Conservation (phyloP, 1,284 basidiomycete genomes). For the Cerioporus squamosus region DNA sequence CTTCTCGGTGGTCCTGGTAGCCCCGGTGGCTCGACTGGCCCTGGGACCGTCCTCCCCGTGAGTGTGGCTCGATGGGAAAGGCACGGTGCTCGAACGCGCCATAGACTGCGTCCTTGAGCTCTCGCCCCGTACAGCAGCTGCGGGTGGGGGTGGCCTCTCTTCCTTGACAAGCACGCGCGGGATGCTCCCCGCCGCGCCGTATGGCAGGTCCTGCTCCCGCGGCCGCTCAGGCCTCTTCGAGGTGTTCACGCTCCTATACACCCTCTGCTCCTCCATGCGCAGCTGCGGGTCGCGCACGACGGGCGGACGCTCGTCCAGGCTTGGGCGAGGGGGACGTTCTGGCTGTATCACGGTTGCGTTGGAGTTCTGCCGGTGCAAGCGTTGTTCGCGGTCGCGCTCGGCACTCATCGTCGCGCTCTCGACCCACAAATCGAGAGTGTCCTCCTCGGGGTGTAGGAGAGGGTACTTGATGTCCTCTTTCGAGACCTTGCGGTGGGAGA, state of each 20-base stretch:
- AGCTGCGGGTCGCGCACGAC: conserved; percentile 5
- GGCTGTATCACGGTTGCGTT: not conserved
- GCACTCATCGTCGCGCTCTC: conserved; percentile 2
- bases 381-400: not conserved
- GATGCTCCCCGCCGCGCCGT: conserved; percentile 10
- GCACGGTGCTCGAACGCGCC: not conserved
- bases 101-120: not conserved
- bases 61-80: conserved; percentile 6
- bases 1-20: too few relatives aligned
- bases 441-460: not conserved
- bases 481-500: conserved; percentile 12
- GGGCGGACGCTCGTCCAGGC: not conserved
- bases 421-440: conserved; percentile 3
- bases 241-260: not conserved
- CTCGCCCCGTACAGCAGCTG: not conserved
- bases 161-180: conserved; percentile 2
- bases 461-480: conserved; percentile 26
- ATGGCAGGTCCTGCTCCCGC: conserved; percentile 12
- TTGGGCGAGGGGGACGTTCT: not conserved
- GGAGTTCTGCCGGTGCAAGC: not conserved
- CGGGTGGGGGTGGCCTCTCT: conserved; percentile 9
- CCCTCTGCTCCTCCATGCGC: not conserved
- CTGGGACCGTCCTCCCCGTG: not conserved
- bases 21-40: not conserved
- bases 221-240: conserved; percentile 7